Evolutionary conservation across 2,329 filamentous ascomycete species (phyloP), one percentile per base, ranked within the genome.

Genomic region (Nothomitra cinnamomea): DNA sequence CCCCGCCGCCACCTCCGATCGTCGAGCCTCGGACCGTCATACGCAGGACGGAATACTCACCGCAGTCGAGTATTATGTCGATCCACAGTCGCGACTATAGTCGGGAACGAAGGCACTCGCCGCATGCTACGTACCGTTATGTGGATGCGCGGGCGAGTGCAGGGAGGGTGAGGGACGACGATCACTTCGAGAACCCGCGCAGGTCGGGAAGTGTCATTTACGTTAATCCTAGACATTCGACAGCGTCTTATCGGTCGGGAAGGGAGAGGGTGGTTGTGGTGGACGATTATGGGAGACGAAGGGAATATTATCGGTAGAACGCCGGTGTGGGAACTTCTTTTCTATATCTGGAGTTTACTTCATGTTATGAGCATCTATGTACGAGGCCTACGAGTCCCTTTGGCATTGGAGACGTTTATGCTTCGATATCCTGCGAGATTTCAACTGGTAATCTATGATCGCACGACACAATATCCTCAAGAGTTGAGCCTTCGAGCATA

Each of bases 191-290:
- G 47, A 28, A 60, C 55, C 47, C 56, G 58, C 41, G 21, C 60
- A 60, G 49, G 59, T 56, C 41, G 55, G 55, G 55, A 55, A 56
- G 56, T 57, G 57, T 19, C 51, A 60, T 56, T 45, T 36, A 55
- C 55, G 53, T 57, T 19, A 53, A 53, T 50, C 22, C 48, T 12
- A 49, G 45, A 35, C 45, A 49, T 28, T 49, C 45, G 15, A 49
- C 45, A 4, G 45, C 45, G 15, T 49, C 45, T 22, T 49, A 49
- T 17, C 45, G 32, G 51, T 56, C 53, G 21, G 56, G 52, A 15
- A 56, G 57, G 40, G 58, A 59, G 56, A 58, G 56, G 55, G 54
- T 56, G 40, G 56, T 56, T 40, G 57, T 57, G 54, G 58, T 57
- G 51, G 60, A 61, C 53, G 58, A 51, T 32, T 59, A 52, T 56